A percentile compares a stretch with the other conserved stretches of the same genome.
phyloP scores from a whole-genome alignment of 2,329 filamentous ascomycete genomes.

The Pseudonectria buxi region DNA sequence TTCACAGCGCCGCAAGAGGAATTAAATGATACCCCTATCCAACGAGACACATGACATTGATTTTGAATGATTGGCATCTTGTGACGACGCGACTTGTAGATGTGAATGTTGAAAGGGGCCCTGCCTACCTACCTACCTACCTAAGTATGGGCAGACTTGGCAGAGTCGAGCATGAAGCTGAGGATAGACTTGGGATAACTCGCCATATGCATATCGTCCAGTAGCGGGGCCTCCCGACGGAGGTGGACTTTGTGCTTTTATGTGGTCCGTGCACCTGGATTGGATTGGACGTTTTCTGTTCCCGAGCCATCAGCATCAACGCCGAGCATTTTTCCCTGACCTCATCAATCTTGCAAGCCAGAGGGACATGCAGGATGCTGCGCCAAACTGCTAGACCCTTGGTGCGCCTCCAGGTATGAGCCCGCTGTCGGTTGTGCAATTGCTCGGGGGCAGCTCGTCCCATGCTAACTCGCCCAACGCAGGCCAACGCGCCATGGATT shows the following conservation, averaged over 20 bases:
- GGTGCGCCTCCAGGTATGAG: slow-evolving; percentile 18
- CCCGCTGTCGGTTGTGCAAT: rapidly evolving
- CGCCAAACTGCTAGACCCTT: slow-evolving; percentile 21
- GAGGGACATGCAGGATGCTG: slow-evolving; percentile 23
- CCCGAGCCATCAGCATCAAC: slow-evolving; percentile 2
- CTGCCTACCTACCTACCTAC: too few species aligned
- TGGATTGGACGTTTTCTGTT: slow-evolving; percentile 15
- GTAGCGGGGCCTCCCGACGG: too few species aligned
- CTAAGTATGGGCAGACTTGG: too few species aligned
- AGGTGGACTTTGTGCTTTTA: background rate
- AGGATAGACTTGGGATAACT: too few species aligned
- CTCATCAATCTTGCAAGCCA: slow-evolving; percentile 9
- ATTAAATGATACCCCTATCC: slow-evolving; percentile 4
- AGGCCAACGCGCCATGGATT: slow-evolving; percentile 18
- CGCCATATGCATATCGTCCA: too few species aligned
- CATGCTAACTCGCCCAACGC: slow-evolving; percentile 7
- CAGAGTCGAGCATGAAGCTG: too few species aligned
- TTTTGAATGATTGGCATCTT: too few species aligned
- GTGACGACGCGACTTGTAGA: too few species aligned
- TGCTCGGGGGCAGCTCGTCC: background rate
- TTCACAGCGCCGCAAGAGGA: slow-evolving; percentile 28
- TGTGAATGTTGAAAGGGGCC: too few species aligned
- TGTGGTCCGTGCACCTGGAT: slow-evolving; percentile 17
- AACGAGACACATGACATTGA: too few species aligned
- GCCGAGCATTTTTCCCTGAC: slow-evolving; percentile 14